These are phyloP conservation scores for Fusarium praegraminearum DNA, from an alignment of 2,329 filamentous ascomycete genomes.

Conservation along the genomic window DNA sequence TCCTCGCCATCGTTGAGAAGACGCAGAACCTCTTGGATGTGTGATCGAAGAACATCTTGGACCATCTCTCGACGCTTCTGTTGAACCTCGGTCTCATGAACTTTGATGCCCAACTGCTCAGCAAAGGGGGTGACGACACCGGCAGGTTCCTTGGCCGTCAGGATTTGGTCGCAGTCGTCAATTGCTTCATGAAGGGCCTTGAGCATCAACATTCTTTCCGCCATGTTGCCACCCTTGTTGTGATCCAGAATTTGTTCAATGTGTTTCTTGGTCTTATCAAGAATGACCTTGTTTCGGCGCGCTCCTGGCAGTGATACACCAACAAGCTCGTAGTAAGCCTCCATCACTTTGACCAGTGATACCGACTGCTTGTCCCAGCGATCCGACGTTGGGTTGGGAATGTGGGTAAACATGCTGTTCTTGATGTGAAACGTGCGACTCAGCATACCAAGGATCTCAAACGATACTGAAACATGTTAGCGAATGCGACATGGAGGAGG, in stretches of 20 bases:
- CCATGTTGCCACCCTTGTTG: conserved; percentile 38
- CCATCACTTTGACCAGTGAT: conserved; percentile 57
- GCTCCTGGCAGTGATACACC: conserved; percentile 30
- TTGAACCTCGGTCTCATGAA: conserved; percentile 39
- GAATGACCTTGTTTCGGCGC: conserved; percentile 42
- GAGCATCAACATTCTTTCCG: conserved; percentile 53
- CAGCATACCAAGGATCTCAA: conserved; percentile 71
- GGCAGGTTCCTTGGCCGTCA: conserved; percentile 52
- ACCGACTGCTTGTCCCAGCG: conserved; percentile 66
- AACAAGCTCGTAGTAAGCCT: conserved; percentile 54
- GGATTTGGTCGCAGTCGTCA: conserved; percentile 57
- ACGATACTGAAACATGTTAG: conserved; percentile 59
- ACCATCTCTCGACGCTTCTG: conserved; percentile 54
- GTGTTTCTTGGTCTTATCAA: conserved; percentile 45
- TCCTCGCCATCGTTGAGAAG: conserved; percentile 59
- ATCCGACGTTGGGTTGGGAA: conserved; percentile 68
- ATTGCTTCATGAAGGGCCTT: conserved; percentile 57
- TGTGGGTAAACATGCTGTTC: conserved; percentile 63
- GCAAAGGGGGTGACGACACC: conserved; percentile 17
- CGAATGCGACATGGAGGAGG: background rate
- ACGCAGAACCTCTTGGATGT: conserved; percentile 62
- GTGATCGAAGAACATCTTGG: conserved; percentile 60
- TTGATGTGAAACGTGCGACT: conserved; percentile 62
- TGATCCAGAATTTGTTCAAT: conserved; percentile 42
- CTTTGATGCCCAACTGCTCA: conserved; percentile 9